A percentile compares a stretch with the other conserved stretches of the same genome.
Conservation (phyloP, 2,329 filamentous ascomycete species). For the Didymellaceae sp. region DNA sequence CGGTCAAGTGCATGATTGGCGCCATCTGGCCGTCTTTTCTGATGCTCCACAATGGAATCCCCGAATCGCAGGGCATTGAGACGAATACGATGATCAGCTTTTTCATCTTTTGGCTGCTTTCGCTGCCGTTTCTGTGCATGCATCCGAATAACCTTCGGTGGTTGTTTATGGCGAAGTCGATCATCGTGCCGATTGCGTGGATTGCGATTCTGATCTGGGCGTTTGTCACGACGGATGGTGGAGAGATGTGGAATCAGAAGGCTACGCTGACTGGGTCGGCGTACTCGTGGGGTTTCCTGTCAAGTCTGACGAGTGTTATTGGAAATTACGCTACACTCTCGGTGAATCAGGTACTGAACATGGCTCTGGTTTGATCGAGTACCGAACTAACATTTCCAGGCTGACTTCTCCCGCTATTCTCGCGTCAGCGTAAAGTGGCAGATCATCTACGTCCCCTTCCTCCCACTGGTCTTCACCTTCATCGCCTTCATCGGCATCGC, state of each 20-base stretch:
- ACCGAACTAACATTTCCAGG: slow-evolving; percentile 44
- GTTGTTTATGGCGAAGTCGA: slow-evolving; percentile 57
- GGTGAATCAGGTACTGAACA: slow-evolving; percentile 54
- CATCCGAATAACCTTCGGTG: slow-evolving; percentile 62
- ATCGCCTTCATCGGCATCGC: slow-evolving; percentile 65
- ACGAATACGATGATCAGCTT: slow-evolving; percentile 64
- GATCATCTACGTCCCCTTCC: slow-evolving; percentile 57
- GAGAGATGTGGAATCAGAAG: slow-evolving; percentile 56
- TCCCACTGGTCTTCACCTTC: slow-evolving; percentile 62
- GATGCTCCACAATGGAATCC: slow-evolving; percentile 60
- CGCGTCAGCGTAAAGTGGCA: slow-evolving; percentile 58
- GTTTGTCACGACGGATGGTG: slow-evolving; percentile 62
- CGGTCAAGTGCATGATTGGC: slow-evolving; percentile 58
- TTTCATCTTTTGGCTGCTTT: slow-evolving; percentile 64
- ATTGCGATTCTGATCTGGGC: slow-evolving; percentile 70
- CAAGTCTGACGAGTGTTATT: slow-evolving; percentile 57
- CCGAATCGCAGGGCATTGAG: slow-evolving; percentile 60
- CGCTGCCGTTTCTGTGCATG: slow-evolving; percentile 63
- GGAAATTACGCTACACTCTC: slow-evolving; percentile 60
- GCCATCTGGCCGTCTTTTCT: slow-evolving; percentile 66
- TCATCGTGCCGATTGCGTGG: slow-evolving; percentile 63
- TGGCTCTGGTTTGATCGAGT: accelerated
- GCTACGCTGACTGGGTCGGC: slow-evolving; percentile 56
- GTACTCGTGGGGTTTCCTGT: slow-evolving; percentile 62
- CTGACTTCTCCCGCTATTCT: slow-evolving; percentile 64